Conservation (phyloP, 495 filamentous ascomycete species). For the Penicillium mononematosum region DNA sequence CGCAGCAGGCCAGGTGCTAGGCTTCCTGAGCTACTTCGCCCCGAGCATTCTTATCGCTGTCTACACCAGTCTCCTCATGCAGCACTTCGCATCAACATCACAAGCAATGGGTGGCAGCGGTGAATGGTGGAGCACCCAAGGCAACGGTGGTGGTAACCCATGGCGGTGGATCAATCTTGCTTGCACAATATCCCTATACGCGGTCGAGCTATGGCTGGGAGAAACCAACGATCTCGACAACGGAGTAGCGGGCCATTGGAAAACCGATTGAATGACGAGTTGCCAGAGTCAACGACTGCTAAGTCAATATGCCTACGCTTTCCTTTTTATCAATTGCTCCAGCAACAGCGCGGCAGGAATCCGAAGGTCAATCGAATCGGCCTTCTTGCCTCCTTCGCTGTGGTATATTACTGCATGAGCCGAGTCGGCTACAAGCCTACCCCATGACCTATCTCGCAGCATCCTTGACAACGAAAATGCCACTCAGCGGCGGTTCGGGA, state of each 20-base stretch:
- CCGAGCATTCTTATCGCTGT: conserved; percentile 90
- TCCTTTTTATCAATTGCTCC: not conserved
- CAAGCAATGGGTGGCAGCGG: conserved; percentile 57
- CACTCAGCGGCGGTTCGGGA: not conserved
- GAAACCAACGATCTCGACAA: conserved; percentile 69
- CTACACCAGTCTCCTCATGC: conserved; percentile 94
- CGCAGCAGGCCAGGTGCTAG: conserved; percentile 72
- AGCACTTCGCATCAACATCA: conserved; percentile 81
- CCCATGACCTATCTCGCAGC: not conserved
- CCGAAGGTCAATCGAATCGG: not conserved
- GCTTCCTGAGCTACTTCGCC: conserved; percentile 84
- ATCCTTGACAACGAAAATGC: not conserved
- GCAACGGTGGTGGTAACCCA: conserved; percentile 75
- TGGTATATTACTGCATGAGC: conserved; percentile 3
- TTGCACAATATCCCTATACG: conserved; percentile 83
- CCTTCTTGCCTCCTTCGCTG: not conserved
- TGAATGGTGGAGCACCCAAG: conserved; percentile 84
- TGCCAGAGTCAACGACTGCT: not conserved
- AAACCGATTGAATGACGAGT: conserved; percentile 66
- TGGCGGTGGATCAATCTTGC: conserved; percentile 93
- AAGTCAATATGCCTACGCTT: not conserved
- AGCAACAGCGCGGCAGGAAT: not conserved
- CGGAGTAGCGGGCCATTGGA: conserved; percentile 79
- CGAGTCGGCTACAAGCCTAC: not conserved
- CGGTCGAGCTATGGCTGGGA: conserved; percentile 81